Evolutionary conservation across 768 basidiomycete species (phyloP).

Genomic region (Tephrocybe sp.): DNA sequence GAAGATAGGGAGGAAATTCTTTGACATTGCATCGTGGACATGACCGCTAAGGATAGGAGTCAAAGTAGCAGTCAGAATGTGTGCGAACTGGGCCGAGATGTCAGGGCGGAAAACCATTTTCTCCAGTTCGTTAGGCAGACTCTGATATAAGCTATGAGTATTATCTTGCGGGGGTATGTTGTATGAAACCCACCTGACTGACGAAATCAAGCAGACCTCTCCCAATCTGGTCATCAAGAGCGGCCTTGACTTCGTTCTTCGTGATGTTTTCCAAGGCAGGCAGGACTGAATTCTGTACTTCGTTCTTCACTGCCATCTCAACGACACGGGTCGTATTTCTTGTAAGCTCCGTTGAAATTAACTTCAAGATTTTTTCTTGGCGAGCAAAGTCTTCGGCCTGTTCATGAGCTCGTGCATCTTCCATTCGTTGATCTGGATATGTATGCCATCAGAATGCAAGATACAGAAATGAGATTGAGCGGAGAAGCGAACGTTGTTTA

Average conservation of each 20-base stretch:
- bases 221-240: slow-evolving; percentile 75
- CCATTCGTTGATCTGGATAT: slow-evolving; percentile 72
- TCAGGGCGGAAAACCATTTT: slow-evolving; percentile 74
- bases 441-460: not conserved
- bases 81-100: slow-evolving; percentile 73
- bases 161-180: not conserved
- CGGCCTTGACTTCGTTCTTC: slow-evolving; percentile 73
- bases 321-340: slow-evolving; percentile 88
- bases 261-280: slow-evolving; percentile 83
- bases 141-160: slow-evolving; percentile 40
- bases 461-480: not conserved
- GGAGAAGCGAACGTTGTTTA: slow-evolving; percentile 67
- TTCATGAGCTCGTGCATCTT: slow-evolving; percentile 75
- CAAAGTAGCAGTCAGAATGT: slow-evolving; percentile 66
- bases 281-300: slow-evolving; percentile 80
- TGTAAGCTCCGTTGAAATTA: slow-evolving; percentile 83
- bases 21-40: slow-evolving; percentile 74
- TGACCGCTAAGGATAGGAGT: slow-evolving; percentile 78
- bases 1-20: slow-evolving; percentile 74
- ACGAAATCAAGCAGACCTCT: slow-evolving; percentile 70
- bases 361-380: slow-evolving; percentile 86
- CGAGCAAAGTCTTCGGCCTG: slow-evolving; percentile 79
- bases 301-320: slow-evolving; percentile 83
- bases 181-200: slow-evolving; percentile 55
- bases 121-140: slow-evolving; percentile 76